These are phyloP conservation scores for Hordeum marinum DNA, from an alignment of 176 grass and related monocot species.

Conservation along the genomic window DNA sequence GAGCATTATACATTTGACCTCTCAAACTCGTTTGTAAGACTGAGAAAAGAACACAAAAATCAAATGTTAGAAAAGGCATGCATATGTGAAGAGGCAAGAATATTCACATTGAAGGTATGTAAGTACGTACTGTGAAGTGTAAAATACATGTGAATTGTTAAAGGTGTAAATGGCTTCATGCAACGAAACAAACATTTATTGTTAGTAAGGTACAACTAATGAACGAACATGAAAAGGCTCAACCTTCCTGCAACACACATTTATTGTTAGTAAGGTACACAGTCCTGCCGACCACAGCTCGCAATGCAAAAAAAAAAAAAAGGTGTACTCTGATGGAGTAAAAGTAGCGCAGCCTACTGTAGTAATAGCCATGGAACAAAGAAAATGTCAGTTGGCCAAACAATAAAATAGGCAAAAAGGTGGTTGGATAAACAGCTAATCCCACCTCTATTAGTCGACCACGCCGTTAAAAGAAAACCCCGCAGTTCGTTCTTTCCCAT, in stretches of 20 bases:
- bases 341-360: no score
- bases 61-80: background rate
- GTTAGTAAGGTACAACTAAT: background rate
- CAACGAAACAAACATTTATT: background rate
- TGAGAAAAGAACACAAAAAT: constrained; percentile 32
- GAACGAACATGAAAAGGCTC: background rate
- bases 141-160: background rate
- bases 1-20: constrained; percentile 50
- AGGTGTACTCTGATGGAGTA: no score
- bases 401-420: no score
- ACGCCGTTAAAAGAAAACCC: constrained; percentile 92
- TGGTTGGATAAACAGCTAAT: background rate
- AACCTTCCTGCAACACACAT: constrained; percentile 7
- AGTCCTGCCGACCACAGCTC: background rate
- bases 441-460: constrained; percentile 80
- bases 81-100: constrained; percentile 15
- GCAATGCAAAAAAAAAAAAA: no score
- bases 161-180: background rate
- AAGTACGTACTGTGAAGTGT: background rate
- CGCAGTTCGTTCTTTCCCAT: constrained; percentile 75
- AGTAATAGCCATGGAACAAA: no score
- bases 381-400: no score
- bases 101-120: background rate
- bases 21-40: constrained; percentile 82
- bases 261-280: no score